These are phyloP conservation scores for Linnemannia hyalina DNA, from an alignment of 192 early-diverging fungal genomes.

Conservation along the genomic window DNA sequence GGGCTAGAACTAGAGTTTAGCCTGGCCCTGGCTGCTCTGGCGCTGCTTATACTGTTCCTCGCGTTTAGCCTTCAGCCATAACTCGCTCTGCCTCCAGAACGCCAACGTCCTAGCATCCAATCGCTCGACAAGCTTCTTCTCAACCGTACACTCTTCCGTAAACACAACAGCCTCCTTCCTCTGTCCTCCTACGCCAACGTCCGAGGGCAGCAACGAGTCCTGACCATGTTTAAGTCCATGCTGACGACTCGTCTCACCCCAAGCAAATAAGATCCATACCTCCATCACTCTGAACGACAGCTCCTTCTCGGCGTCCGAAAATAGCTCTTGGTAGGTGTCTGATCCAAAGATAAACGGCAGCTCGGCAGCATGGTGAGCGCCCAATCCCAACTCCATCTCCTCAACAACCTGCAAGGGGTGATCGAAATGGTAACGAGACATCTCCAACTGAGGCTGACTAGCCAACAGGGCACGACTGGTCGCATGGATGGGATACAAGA, in stretches of 20 bases:
- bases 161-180: slow-evolving; percentile 42
- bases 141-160: slow-evolving; percentile 46
- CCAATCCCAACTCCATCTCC: slow-evolving; percentile 34
- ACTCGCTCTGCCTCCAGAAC: slow-evolving; percentile 35
- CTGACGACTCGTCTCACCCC: slow-evolving; percentile 38
- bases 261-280: slow-evolving; percentile 48
- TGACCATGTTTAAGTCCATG: slow-evolving; percentile 26
- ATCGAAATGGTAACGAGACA: slow-evolving; percentile 46
- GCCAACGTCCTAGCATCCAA: slow-evolving; percentile 37
- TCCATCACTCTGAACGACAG: slow-evolving; percentile 38
- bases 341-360: slow-evolving; percentile 40
- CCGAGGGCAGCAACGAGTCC: slow-evolving; percentile 34
- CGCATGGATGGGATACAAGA: slow-evolving; percentile 37
- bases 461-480: slow-evolving; percentile 13
- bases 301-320: slow-evolving; percentile 41
- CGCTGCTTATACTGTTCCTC: slow-evolving; percentile 16
- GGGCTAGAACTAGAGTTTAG: slow-evolving; percentile 5
- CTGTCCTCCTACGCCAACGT: slow-evolving; percentile 28
- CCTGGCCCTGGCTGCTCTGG: neutral
- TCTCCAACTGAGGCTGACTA: neutral
- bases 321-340: slow-evolving; percentile 19
- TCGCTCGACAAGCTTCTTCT: slow-evolving; percentile 42
- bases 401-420: slow-evolving; percentile 37
- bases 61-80: slow-evolving; percentile 11
- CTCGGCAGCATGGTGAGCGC: slow-evolving; percentile 49